Evolutionary conservation across 768 basidiomycete species (phyloP), one percentile per base, ranked within the genome.

Genomic region (Kwoniella sp.): DNA sequence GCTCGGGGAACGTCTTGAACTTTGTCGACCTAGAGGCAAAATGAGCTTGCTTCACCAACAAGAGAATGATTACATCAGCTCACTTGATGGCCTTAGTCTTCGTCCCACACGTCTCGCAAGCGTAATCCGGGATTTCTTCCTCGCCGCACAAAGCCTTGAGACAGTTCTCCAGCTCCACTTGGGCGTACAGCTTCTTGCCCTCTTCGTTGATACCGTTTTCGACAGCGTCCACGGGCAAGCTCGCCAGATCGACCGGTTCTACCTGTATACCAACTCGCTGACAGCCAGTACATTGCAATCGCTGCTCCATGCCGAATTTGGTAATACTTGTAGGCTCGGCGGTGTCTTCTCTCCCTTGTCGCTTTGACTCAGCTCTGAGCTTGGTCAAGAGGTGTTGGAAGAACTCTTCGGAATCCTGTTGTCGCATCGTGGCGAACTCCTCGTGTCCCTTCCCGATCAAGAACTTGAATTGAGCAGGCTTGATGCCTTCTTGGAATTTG

Each of bases 381-480:
- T 86, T 84, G 4, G 87, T 88, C 58, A 98, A 73, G 1, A 98
- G 82, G 81, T 95, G 87, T 37, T 86, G 85, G 59, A 99, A 85
- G 82, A 97, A 98, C 81, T 98, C 95, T 75, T 95, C 93, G 4
- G 93, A 88, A 74, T 99, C 96, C 77, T 98, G 96, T 80, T 99
- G 95, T 58, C 87, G 85, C 94, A 97, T 98, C 53, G 94, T 98
- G 34, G 90, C 84, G 73, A 98, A 98, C 81, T 97, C 96, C 31
- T 86, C 86, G 73, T 98, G 96, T 0, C 92, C 93, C 70, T 90
- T 91, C 1, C 95, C 95, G 37, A 98, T 86, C 11, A 98, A 85
- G 4, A 87, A 83, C 81, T 97, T 98, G 84, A 98, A 92, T 68
- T 86, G 87, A 0, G 84, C 83, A 0, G 95, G 96, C 48, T 86